Conservation (phyloP, 108 stramenopile species). For the Cylindrotheca closterium region DNA sequence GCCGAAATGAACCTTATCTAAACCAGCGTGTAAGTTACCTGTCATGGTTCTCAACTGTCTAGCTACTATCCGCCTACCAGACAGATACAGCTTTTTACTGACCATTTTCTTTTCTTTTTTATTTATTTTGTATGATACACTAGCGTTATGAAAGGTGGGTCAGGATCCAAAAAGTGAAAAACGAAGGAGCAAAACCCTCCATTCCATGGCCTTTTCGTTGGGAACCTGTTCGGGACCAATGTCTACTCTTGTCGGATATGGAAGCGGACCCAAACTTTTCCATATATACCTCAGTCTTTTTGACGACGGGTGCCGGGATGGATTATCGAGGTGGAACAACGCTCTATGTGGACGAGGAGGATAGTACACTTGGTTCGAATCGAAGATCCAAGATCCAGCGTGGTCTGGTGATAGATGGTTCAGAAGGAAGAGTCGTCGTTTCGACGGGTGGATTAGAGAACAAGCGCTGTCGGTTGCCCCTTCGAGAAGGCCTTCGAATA, state of each 20-base stretch:
- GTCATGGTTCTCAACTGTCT: background rate
- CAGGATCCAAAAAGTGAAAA: constrained; percentile 19
- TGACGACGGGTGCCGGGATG: constrained; percentile 37
- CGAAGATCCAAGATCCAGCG: constrained; percentile 29
- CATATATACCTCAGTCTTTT: constrained; percentile 44
- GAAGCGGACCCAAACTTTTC: constrained; percentile 48
- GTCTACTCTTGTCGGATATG: constrained; percentile 40
- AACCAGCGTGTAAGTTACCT: constrained; percentile 24
- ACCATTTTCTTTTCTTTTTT: too few relatives aligned
- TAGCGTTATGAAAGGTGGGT: constrained; percentile 37
- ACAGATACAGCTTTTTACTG: too few relatives aligned
- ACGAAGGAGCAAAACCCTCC: constrained; percentile 30
- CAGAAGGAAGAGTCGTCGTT: constrained; percentile 40
- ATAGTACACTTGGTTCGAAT: constrained; percentile 30
- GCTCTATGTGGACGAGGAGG: constrained; percentile 44
- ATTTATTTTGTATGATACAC: too few relatives aligned
- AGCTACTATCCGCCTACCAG: too few relatives aligned
- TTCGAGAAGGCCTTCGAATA: constrained; percentile 39
- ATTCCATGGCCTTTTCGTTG: constrained; percentile 35
- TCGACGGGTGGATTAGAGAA: constrained; percentile 57
- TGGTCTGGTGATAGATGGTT: constrained; percentile 41
- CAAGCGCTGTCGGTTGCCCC: constrained; percentile 44
- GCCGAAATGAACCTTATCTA: constrained; percentile 11
- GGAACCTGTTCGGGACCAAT: constrained; percentile 37
- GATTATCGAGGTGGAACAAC: constrained; percentile 38